Conservation (phyloP, 139 green algal genomes). For the Coelastrella sp. region DNA sequence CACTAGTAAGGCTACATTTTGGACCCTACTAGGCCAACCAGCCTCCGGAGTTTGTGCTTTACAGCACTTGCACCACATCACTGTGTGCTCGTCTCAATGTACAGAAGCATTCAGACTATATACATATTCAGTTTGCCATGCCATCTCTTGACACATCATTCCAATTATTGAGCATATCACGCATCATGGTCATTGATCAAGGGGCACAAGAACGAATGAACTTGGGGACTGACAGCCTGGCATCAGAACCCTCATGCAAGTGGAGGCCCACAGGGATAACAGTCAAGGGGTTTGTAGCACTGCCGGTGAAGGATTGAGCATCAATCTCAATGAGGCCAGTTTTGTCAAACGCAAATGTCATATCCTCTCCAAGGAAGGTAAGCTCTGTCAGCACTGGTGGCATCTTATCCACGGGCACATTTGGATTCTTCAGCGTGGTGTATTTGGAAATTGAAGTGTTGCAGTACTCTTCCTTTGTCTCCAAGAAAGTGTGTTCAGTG, state of each 20-base stretch:
- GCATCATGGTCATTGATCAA: background rate
- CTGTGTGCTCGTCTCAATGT: no score
- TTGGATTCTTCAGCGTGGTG: background rate
- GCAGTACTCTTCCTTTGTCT: background rate
- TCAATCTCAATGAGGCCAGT: background rate
- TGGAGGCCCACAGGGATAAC: background rate
- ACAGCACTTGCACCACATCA: no score
- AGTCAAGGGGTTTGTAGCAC: background rate
- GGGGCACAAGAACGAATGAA: background rate
- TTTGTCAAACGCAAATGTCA: background rate
- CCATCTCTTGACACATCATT: background rate
- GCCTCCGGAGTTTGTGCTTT: no score
- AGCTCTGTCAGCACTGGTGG: conserved; percentile 18
- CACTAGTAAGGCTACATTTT: no score
- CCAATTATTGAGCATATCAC: no score
- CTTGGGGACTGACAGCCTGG: background rate
- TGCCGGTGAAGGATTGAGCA: background rate
- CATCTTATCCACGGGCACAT: background rate
- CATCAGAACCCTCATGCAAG: background rate
- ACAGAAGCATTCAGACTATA: no score
- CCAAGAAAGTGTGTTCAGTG: conserved; percentile 11
- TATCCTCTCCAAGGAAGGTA: background rate
- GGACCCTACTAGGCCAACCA: no score
- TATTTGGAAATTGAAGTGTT: background rate
- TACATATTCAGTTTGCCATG: background rate